A percentile compares a stretch with the other conserved stretches of the same genome.
phyloP scores from a whole-genome alignment of 1,139 yeast species.

The Blastobotrys ciferrii region DNA sequence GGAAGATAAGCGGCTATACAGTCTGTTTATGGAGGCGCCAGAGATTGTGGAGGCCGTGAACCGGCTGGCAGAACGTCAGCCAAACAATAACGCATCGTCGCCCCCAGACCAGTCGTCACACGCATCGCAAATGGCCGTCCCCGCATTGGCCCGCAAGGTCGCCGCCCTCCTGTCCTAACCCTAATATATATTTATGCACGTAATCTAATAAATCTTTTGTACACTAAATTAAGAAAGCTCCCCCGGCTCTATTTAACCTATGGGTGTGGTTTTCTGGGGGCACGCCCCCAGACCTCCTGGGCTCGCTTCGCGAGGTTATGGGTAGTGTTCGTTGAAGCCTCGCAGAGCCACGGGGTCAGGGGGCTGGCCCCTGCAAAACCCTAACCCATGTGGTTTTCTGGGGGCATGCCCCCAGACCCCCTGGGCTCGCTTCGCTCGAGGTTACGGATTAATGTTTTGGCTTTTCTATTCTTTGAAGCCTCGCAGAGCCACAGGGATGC shows the following conservation, averaged over 20 bases:
- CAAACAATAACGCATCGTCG: constrained; percentile 20
- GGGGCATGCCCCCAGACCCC: no score
- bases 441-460: constrained; percentile 5
- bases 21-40: constrained; percentile 34
- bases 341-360: no score
- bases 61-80: constrained; percentile 35
- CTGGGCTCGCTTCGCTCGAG: no score
- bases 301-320: no score
- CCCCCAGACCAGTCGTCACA: constrained; percentile 30
- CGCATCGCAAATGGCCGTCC: constrained; percentile 38
- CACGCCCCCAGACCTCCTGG: no score
- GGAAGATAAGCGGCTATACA: constrained; percentile 63
- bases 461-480: no score
- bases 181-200: neutral
- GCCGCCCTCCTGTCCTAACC: constrained; percentile 25
- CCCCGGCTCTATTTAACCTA: no score
- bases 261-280: no score
- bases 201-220: neutral
- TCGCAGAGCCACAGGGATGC: no score
- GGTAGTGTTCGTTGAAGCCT: no score
- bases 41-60: constrained; percentile 37
- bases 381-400: no score
- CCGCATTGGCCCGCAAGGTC: constrained; percentile 38
- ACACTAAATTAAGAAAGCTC: neutral
- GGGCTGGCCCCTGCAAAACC: no score